phyloP scores from a whole-genome alignment of 352 stramenopile species.

The Globisporangium recalcitrans region DNA sequence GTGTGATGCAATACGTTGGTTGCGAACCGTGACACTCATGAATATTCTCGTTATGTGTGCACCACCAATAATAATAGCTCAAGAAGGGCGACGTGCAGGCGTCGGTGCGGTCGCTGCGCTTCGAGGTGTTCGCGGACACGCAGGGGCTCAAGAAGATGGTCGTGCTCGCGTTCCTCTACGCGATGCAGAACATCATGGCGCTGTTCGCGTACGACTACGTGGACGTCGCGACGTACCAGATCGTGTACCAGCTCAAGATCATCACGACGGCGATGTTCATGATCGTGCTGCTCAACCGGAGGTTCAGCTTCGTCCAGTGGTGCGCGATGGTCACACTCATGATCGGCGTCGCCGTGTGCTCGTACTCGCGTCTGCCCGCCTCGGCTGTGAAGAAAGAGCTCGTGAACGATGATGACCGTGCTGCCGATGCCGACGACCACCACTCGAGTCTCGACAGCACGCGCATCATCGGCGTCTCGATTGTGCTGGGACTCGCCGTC shows the following conservation, averaged over 20 bases:
- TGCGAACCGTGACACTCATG: neutral
- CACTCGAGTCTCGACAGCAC: conserved; percentile 33
- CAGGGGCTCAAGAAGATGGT: conserved; percentile 82
- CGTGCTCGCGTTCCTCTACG: conserved; percentile 81
- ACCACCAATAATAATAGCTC: conserved; percentile 15
- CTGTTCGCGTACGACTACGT: conserved; percentile 87
- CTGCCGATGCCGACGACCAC: neutral
- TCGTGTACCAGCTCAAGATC: conserved; percentile 90
- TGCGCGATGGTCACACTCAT: conserved; percentile 82
- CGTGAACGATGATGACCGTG: conserved; percentile 10
- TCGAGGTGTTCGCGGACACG: conserved; percentile 77
- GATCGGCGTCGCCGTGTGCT: conserved; percentile 80
- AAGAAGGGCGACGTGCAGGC: conserved; percentile 55
- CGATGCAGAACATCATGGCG: conserved; percentile 84
- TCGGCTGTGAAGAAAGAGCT: conserved; percentile 18
- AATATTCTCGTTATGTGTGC: neutral
- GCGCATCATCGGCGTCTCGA: conserved; percentile 70
- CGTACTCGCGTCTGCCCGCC: conserved; percentile 62
- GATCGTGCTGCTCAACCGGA: conserved; percentile 81
- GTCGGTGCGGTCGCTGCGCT: conserved; percentile 53
- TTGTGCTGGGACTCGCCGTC: conserved; percentile 72
- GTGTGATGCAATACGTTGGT: neutral
- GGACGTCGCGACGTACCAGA: conserved; percentile 87
- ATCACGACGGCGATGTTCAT: conserved; percentile 89
- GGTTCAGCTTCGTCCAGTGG: conserved; percentile 83